phyloP scores from a whole-genome alignment of 73 alveolate species.

The Tetrahymena elliotti region DNA sequence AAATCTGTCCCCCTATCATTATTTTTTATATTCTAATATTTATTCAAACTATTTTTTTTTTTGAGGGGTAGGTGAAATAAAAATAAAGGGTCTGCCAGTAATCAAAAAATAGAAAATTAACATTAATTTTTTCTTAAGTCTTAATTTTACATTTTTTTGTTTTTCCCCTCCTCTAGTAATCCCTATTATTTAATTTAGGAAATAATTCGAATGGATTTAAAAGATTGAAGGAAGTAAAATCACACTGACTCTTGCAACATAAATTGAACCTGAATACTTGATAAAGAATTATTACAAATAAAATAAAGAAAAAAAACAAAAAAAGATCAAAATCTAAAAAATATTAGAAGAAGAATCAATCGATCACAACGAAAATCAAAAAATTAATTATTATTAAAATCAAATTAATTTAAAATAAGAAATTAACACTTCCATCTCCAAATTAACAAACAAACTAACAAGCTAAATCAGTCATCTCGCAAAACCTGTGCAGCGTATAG shows the following conservation, averaged over 20 bases:
- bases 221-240: background rate
- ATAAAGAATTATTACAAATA: background rate
- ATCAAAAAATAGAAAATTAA: background rate
- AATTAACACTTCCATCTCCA: background rate
- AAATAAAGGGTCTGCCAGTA: background rate
- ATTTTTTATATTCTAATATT: too few species aligned
- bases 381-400: background rate
- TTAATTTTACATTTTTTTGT: background rate
- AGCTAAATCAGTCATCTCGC: background rate
- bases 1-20: too few species aligned
- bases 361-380: background rate
- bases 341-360: background rate
- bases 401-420: background rate
- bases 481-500: background rate
- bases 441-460: background rate
- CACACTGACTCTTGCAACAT: conserved; percentile 1
- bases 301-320: background rate
- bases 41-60: background rate
- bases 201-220: background rate
- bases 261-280: background rate
- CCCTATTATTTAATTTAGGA: background rate
- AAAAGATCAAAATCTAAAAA: background rate
- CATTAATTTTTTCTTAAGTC: background rate
- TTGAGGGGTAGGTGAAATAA: background rate
- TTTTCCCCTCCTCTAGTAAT: background rate